Evolutionary conservation across 2,329 filamentous ascomycete species (phyloP), one percentile per base, ranked within the genome.

Genomic region (Hymenoscyphus fraxineus): DNA sequence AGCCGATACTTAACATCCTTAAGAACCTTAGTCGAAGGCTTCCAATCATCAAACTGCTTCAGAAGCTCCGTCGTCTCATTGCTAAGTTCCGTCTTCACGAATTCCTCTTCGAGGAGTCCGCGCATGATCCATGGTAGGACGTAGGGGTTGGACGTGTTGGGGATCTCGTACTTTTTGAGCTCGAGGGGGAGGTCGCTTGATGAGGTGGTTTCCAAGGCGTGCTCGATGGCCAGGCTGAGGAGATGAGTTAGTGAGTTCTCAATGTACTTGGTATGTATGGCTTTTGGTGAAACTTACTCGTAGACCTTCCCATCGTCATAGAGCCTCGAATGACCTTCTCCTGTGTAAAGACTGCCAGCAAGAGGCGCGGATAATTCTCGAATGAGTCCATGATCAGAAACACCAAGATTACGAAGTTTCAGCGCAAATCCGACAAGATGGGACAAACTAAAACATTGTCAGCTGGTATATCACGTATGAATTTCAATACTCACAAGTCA

Each of bases 1-100:
- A 99, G 81, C 67, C 95, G 84, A 77, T 96, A 98, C 77, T 96
- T 96, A 58, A 99, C 93, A 77, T 99, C 95, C 78, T 95, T 97
- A 64, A 99, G 79, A 55, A 91, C 91, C 79, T 98, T 99, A 7
- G 88, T 96, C 0, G 82, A 83, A 0, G 95, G 95, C 74, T 90
- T 93, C 95, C 95, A 99, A 61, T 91, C 87, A 75, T 98, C 93
- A 77, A 98, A 99, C 76, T 96, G 88, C 65, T 81, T 82, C n/a
- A 99, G 80, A 60, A 99, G 77, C 73, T 92, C 85, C 66, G 85
- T 85, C 6, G 92, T 92, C 78, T 99, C 95, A 1, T 83, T 78
- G 39, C 86, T 86, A 19, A 96, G 79, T 74, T 96, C 90, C 27
- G 86, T 91, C 76, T 90, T 93, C 31, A 98, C 94, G 72, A 92